Evolutionary conservation across 768 basidiomycete species (phyloP).

Genomic region (Suillus brevipes): DNA sequence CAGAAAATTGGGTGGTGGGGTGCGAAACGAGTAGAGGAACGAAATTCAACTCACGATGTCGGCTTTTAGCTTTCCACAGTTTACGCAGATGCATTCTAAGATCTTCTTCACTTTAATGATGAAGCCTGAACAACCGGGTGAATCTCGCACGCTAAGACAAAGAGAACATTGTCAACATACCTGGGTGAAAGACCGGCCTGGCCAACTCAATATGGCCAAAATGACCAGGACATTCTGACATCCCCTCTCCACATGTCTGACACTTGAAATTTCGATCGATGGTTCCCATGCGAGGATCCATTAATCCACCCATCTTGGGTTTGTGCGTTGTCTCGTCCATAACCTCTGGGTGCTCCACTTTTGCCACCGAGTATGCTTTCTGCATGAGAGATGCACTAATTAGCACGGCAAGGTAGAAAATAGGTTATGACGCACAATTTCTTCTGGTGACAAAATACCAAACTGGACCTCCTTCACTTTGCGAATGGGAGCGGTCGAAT

Average conservation of each 20-base stretch:
- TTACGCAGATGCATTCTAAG: slow-evolving; percentile 96
- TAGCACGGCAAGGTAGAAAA: background rate
- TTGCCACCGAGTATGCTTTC: slow-evolving; percentile 99
- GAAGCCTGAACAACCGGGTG: slow-evolving; percentile 62
- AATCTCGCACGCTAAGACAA: slow-evolving; percentile 11
- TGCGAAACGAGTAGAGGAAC: slow-evolving; percentile 88
- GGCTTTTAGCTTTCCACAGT: slow-evolving; percentile 96
- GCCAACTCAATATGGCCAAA: slow-evolving; percentile 99
- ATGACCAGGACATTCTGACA: slow-evolving; percentile 99
- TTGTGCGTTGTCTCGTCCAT: slow-evolving; percentile 93
- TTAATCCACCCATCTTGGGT: slow-evolving; percentile 90
- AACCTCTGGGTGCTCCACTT: slow-evolving; percentile 98
- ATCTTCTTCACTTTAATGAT: slow-evolving; percentile 99
- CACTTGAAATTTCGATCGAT: slow-evolving; percentile 98
- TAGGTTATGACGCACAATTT: slow-evolving; percentile 64
- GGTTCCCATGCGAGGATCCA: slow-evolving; percentile 98
- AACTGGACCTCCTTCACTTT: slow-evolving; percentile 98
- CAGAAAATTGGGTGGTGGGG: slow-evolving; percentile 96
- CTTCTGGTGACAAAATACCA: slow-evolving; percentile 97
- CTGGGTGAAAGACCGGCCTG: slow-evolving; percentile 95
- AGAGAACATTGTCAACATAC: slow-evolving; percentile 45
- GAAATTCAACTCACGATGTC: slow-evolving; percentile 89
- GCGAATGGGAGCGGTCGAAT: slow-evolving; percentile 90
- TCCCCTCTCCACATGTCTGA: slow-evolving; percentile 99
- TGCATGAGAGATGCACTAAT: slow-evolving; percentile 36